Evolutionary conservation across 164 flowering plant genomes (phyloP), one percentile per base, ranked within the genome.

Genomic region (Umbilicus rupestris): DNA sequence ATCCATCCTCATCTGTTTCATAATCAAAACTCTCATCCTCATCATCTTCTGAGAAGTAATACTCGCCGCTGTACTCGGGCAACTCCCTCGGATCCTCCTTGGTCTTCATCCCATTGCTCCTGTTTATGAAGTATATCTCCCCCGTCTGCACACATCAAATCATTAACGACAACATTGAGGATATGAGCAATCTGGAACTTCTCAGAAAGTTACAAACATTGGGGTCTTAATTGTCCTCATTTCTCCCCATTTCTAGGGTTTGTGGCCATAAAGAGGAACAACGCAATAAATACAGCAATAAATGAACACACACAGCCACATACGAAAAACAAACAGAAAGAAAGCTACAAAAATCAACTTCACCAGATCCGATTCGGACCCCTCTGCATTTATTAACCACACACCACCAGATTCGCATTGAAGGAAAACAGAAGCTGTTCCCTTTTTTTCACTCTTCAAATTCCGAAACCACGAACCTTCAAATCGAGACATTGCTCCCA

Each of bases 401-500:
- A 52, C 22, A 22, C 7, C 28, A 49, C 10, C 28, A 49, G 55
- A n/a, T 7, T 8, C 55, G 44, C 44, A 41, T 7, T 41, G 10
- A 41, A 33, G 30, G 41, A 50, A 12, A 7, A 15, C 15, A 7
- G 22, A 62, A 31, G 3, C 2, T 31, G 19, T 17, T 19, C 30
- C 2, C 29, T 49, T 19, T 52, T 49, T 19, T 52, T 12, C 4
- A 45, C 30, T 42, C 39, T 68, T 24, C 49, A 46, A 26, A n/a
- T n/a, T n/a, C 37, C 44, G 47, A 49, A 39, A 46, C 22, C 45
- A 30, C 33, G 29, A 20, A 81, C 98, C 97, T 88, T 85, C 71
- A 93, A 75, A 87, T 93, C 98, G 73, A 93, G 96, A 67, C 94
- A 90, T 78, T 90, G 98, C 42, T 93, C 94, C 98, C 98, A 93